A percentile compares a stretch with the other conserved stretches of the same genome.
phyloP scores from a whole-genome alignment of 2,329 filamentous ascomycete species.

The Verticillium albo-atrum region DNA sequence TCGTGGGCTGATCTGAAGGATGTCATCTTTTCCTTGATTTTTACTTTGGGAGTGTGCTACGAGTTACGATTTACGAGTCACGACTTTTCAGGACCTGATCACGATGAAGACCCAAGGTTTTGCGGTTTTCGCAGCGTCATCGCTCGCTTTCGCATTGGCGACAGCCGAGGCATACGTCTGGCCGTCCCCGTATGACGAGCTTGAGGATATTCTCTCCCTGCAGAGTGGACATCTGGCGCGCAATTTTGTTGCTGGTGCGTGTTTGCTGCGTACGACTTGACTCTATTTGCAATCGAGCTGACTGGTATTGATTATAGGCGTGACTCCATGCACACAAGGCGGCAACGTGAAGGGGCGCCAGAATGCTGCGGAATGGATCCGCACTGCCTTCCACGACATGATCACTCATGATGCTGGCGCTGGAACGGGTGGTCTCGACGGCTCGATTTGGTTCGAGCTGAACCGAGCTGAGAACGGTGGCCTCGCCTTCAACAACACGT shows the following conservation, averaged over 20 bases:
- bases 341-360: slow-evolving; percentile 16
- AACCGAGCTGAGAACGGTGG: slow-evolving; percentile 22
- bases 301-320: slow-evolving; percentile 1
- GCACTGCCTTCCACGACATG: slow-evolving; percentile 25
- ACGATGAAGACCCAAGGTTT: not conserved
- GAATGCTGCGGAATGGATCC: slow-evolving; percentile 25
- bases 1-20: not conserved
- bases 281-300: not conserved
- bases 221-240: slow-evolving; percentile 14
- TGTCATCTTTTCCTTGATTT: not conserved
- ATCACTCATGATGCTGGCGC: slow-evolving; percentile 19
- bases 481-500: slow-evolving; percentile 24
- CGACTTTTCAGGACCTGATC: not conserved
- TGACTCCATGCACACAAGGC: slow-evolving; percentile 14
- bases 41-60: not conserved
- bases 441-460: slow-evolving; percentile 24
- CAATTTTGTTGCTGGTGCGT: slow-evolving; percentile 16
- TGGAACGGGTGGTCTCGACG: slow-evolving; percentile 23
- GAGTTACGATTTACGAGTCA: not conserved
- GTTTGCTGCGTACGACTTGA: not conserved
- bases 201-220: slow-evolving; percentile 15
- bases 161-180: slow-evolving; percentile 12
- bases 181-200: slow-evolving; percentile 15
- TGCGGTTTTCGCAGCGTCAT: not conserved
- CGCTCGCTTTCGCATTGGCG: not conserved